Percentiles rank a stretch among this genome's conserved stretches.
phyloP scores from a whole-genome alignment of 306 rosid species.

The Vigna nakashimae region DNA sequence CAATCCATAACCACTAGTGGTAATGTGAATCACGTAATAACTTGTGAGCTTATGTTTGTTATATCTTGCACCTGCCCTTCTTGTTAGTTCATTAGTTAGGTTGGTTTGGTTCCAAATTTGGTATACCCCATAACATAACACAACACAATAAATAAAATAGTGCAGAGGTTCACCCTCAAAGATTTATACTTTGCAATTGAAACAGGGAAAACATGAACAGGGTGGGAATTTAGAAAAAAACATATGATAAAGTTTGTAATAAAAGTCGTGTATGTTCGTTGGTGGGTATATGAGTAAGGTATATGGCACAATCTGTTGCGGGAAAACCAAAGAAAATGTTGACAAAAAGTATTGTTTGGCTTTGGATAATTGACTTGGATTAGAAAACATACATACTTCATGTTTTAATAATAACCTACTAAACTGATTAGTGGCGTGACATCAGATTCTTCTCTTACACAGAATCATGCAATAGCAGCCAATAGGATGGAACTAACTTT shows the following conservation, averaged over 20 bases:
- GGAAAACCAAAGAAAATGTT: conserved; percentile 28
- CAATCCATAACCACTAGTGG: not conserved
- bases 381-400: not conserved
- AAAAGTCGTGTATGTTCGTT: conserved; percentile 14
- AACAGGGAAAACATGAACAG: not conserved
- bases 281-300: conserved; percentile 13
- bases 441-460: not conserved
- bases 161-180: conserved; percentile 16
- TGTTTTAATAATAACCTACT: not conserved
- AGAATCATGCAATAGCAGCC: no score
- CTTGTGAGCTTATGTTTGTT: not conserved
- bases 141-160: conserved; percentile 34
- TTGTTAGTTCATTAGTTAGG: conserved; percentile 51
- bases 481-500: no score
- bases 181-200: not conserved
- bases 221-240: not conserved
- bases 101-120: conserved; percentile 54
- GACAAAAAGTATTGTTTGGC: not conserved
- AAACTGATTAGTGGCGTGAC: conserved; percentile 1
- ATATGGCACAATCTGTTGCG: conserved; percentile 35
- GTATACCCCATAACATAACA: conserved; percentile 4
- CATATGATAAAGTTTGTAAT: not conserved
- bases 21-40: conserved; percentile 11
- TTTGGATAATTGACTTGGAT: conserved; percentile 9
- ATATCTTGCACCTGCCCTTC: conserved; percentile 40